Base-by-base conservation (phyloP, 306 rosid species). In the Ziziphus jujuba region DNA sequence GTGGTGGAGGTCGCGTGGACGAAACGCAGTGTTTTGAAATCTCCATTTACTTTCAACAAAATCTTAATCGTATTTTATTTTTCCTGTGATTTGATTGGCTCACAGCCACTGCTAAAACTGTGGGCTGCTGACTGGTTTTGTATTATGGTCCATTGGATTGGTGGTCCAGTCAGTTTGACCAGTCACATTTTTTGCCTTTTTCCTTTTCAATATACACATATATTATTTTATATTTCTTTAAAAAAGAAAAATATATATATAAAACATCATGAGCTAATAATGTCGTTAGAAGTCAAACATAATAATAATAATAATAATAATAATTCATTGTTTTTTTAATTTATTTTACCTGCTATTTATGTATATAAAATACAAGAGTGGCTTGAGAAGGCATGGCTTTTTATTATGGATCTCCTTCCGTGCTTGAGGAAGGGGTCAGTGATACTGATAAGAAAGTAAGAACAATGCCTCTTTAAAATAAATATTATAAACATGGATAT, bases 1-100 rank as follows among this genome's bases (percentile, higher is more conserved):
- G 9, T 50, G 21, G 77, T 70, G 63, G 77, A 13, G 15, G 31
- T 65, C 60, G 77, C 87, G 82, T 84, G 83, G 73, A 25, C 49
- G 59, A 49, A 63, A 78, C 77, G 88, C 54, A 1, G 45, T 0
- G 45, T 11, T 11, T 14, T 9, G 2, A 8, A 9, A 16, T n/a
- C 2, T n/a, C 21, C 11, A 33, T 8, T 40, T 28, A 28, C 33
- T 28, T 28, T 28, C 33, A 36, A 3, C 10, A 34, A 16, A 15
- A 49, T 49, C 1, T 12, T 4, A 14, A 5, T 12, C 15, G 6
- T 49, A 15, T 31, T 0, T 12, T n/a, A 11, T 15, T 14, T 0
- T 15, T 9, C 0, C 4, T 13, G 13, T 15, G 28, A 10, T 44
- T 20, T 20, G 56, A 62, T 40, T 33, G 59, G 58, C 38, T 16